Evolutionary conservation across 805 yeast genomes (phyloP), one percentile per base, ranked within the genome.

Genomic region (Ogataea corticis): DNA sequence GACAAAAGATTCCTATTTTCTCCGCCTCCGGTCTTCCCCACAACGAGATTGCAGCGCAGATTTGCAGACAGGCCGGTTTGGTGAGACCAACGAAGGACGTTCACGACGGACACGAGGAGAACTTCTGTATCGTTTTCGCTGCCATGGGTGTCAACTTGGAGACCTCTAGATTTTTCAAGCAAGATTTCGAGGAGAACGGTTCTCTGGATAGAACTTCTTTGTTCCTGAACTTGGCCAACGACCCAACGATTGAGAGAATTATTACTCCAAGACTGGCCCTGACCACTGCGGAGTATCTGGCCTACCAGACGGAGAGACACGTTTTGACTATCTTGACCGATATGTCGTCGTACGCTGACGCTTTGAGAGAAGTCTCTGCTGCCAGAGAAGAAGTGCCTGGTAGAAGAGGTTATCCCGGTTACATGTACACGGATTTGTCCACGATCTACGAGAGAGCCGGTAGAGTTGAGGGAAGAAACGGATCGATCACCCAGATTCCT

Each of bases 341-440:
- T 75, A 94, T 94, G 99, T 89, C 97, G 21, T 94, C 99, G n/a
- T 94, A 94, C 68, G 99, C 99, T 33, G 99, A 94, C 70, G 99
- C 99, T 33, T 77, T 94, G 66, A 91, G 99, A 84, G 99, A 94
- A 76, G 99, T 94, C 41, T 90, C 97, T 53, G 99, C 99, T 51
- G 99, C 99, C 39, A 90, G 99, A 79, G 99, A 94, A 74, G 99
- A 95, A 75, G 99, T 94, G 38, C 99, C 99, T 67, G 99, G 99
- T 79, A 90, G 99, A 82, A 90, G 99, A 84, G 99, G 99, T 79
- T 94, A 94, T 72, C 99, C 99, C 55, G 99, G 99, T 87, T 94
- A 94, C 72, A 94, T 94, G 99, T 94, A 94, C 76, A 94, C 99
- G 38, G 99, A 94, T 85, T 88, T 94, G 77, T 88, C 98, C 41